Percentiles rank a stretch among this genome's conserved stretches.
Evolutionary conservation across 768 basidiomycete genomes (phyloP).

Genomic region (Rhizopogon salebrosus): DNA sequence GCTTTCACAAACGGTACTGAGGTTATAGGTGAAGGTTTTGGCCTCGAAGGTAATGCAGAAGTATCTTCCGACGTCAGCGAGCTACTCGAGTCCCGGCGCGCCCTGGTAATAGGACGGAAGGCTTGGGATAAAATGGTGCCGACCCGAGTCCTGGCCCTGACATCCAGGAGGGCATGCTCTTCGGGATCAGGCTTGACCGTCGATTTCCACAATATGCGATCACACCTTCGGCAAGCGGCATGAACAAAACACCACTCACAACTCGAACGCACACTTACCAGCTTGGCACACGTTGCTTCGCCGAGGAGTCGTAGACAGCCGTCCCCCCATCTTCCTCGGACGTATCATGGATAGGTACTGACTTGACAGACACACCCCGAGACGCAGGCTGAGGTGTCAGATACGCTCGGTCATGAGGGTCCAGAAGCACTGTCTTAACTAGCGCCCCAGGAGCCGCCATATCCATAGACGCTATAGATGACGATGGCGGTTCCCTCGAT

Average conservation of each 20-base stretch:
- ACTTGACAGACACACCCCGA: constrained; percentile 24
- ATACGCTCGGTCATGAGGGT: constrained; percentile 14
- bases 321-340: constrained; percentile 41
- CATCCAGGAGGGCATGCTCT: constrained; percentile 23
- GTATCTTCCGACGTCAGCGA: constrained; percentile 23
- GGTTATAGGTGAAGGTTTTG: constrained; percentile 17
- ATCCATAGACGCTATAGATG: constrained; percentile 20
- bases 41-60: constrained; percentile 10
- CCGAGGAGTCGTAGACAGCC: constrained; percentile 77
- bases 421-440: constrained; percentile 11
- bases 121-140: constrained; percentile 51
- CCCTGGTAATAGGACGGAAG: constrained; percentile 42
- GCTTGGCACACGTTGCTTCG: constrained; percentile 79
- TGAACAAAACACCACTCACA: not conserved
- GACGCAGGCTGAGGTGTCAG: constrained; percentile 22
- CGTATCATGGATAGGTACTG: constrained; percentile 27
- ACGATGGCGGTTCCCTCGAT: constrained; percentile 19
- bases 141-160: constrained; percentile 41
- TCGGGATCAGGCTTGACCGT: constrained; percentile 49
- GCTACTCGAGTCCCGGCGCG: constrained; percentile 32
- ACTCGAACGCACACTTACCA: constrained; percentile 44
- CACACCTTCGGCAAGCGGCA: constrained; percentile 50
- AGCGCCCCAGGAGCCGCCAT: constrained; percentile 10
- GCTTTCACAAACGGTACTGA: constrained; percentile 6
- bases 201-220: constrained; percentile 79